These are phyloP conservation scores for Metschnikowia cerradonensis DNA, from an alignment of 805 yeast genomes.

Conservation along the genomic window DNA sequence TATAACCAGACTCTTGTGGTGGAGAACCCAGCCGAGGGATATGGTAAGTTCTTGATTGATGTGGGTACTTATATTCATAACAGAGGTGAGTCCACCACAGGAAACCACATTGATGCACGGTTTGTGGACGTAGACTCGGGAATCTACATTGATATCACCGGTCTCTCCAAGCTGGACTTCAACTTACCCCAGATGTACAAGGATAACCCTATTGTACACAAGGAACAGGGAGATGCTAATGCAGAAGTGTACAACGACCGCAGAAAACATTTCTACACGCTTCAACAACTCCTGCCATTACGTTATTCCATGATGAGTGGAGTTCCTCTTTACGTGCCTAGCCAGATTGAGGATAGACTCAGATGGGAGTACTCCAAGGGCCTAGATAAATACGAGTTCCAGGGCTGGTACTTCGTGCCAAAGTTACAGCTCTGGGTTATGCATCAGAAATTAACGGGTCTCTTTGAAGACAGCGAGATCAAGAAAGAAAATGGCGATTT, in stretches of 20 bases:
- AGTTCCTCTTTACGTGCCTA: constrained; percentile 17
- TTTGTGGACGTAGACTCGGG: constrained; percentile 18
- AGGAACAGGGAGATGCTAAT: constrained; percentile 6
- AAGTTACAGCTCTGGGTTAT: constrained; percentile 20
- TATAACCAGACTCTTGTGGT: constrained; percentile 17
- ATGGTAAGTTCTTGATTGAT: constrained; percentile 19
- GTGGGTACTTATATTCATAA: constrained; percentile 19
- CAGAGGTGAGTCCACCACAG: constrained; percentile 12
- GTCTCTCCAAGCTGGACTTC: constrained; percentile 12
- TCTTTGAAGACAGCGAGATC: constrained; percentile 11
- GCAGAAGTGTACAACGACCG: constrained; percentile 18
- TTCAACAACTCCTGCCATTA: constrained; percentile 18
- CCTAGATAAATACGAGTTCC: constrained; percentile 7
- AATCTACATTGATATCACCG: constrained; percentile 17
- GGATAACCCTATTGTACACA: constrained; percentile 10
- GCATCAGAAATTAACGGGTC: constrained; percentile 8
- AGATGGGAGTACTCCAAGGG: constrained; percentile 20
- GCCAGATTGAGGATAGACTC: constrained; percentile 15
- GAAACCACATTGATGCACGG: constrained; percentile 17
- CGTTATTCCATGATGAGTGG: constrained; percentile 18
- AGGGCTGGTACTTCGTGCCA: constrained; percentile 17
- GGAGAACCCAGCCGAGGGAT: constrained; percentile 18
- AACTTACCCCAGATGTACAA: constrained; percentile 13
- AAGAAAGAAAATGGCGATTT: not conserved
- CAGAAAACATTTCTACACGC: constrained; percentile 17